These are phyloP conservation scores for Eucalyptus marginata DNA, from an alignment of 345 rosid genomes.

Conservation along the genomic window DNA sequence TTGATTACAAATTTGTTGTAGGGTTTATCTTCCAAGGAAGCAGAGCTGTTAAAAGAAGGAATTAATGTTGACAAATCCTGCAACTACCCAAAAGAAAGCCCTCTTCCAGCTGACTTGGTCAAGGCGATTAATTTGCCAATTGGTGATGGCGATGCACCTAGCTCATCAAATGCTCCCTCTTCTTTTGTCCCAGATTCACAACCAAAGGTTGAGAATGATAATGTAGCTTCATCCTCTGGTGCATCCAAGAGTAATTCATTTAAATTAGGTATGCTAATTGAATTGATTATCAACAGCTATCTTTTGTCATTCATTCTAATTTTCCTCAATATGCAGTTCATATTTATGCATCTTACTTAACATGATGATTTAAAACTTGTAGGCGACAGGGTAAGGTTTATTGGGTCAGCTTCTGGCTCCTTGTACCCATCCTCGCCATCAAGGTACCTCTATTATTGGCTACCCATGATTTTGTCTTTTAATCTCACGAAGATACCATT, in stretches of 20 bases:
- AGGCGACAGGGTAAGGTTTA: slow-evolving; percentile 77
- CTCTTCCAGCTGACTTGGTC: slow-evolving; percentile 21
- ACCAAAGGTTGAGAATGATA: slow-evolving; percentile 41
- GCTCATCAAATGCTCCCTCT: slow-evolving; percentile 37
- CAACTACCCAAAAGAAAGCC: slow-evolving; percentile 30
- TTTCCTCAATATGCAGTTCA: not conserved
- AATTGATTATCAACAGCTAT: not conserved
- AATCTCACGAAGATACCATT: not conserved
- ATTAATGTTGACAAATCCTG: slow-evolving; percentile 40
- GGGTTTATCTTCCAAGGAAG: slow-evolving; percentile 82
- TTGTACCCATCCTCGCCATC: slow-evolving; percentile 32
- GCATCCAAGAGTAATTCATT: slow-evolving; percentile 36
- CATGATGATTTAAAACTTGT: slow-evolving; percentile 10
- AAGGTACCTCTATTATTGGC: slow-evolving; percentile 24
- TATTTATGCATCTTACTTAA: slow-evolving; percentile 2
- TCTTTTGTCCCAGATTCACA: slow-evolving; percentile 42
- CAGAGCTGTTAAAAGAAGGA: slow-evolving; percentile 63
- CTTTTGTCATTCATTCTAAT: not conserved
- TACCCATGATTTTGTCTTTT: not conserved
- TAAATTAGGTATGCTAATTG: slow-evolving; percentile 44
- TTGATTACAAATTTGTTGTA: not conserved
- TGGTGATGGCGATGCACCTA: slow-evolving; percentile 45
- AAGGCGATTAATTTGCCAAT: slow-evolving; percentile 28
- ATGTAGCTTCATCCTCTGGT: slow-evolving; percentile 34
- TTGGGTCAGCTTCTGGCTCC: slow-evolving; percentile 29